Base-by-base conservation (phyloP, 371 early-diverging fungal genomes). In the Lichtheimia corymbifera region DNA sequence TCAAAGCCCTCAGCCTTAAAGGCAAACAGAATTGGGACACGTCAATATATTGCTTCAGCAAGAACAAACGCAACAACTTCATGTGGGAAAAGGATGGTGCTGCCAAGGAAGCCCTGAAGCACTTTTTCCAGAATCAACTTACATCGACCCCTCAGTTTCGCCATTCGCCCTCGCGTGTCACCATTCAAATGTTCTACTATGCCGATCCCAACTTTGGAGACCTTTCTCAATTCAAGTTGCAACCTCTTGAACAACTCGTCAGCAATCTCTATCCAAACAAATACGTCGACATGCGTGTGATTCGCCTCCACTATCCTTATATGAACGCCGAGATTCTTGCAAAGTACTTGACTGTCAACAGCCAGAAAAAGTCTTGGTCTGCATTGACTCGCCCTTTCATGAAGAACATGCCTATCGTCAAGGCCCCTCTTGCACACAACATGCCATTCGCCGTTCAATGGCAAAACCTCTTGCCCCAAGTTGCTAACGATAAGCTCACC, bases 251-350 rank as follows among this genome's bases (percentile, higher is more conserved):
- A 51, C 74, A 76, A 42, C 67, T 81, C 15, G 58, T 78, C 22
- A 59, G 64, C 12, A 62, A 67, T 5, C 58, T 81, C 27, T 81
- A 81, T 54, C 79, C 79, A 51, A 68, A 72, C 61, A 81, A 81
- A 66, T 67, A 65, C 55, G 77, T 81, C 51, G 79, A 81, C 42
- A 42, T 81, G 50, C 66, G 72, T 15, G 56, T 78, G 22, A 63
- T 65, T 50, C 75, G 73, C 54, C 65, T 78, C 5, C 75, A 78
- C 55, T 81, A 81, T 58, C 82, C 82, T 54, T 81, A 81, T 52
- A 73, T 81, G 79, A 78, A 81, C 58, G 75, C 82, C 41, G 82
- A 81, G 51, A 78, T 81, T 61, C 69, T 81, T 25, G 76, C 82
- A n/a, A 73, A 78, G 62, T 81, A 78, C 58, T 61, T 81, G 55